Evolutionary conservation across 1,139 yeast species (phyloP).

Genomic region (Lodderomyces orthopsilosis): DNA sequence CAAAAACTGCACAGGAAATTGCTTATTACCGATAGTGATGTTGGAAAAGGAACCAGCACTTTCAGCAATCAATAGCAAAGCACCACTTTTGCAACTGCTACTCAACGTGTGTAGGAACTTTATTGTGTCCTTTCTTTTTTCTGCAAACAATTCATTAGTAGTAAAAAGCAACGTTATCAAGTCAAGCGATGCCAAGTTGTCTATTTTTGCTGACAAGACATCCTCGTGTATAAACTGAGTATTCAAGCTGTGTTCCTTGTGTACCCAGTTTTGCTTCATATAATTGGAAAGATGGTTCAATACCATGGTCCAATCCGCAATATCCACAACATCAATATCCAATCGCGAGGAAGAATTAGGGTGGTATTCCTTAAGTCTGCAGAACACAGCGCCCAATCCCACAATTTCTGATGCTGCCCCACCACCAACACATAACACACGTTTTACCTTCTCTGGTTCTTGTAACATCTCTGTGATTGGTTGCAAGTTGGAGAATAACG

Average conservation of each 20-base stretch:
- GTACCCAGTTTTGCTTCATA: constrained; percentile 53
- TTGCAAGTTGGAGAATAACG: constrained; percentile 54
- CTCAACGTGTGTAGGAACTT: constrained; percentile 54
- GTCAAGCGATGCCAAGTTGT: constrained; percentile 22
- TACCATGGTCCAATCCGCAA: constrained; percentile 72
- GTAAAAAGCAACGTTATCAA: constrained; percentile 77
- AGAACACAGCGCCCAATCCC: constrained; percentile 62
- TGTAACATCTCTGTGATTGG: constrained; percentile 39
- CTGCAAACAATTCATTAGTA: constrained; percentile 79
- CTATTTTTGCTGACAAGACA: constrained; percentile 25
- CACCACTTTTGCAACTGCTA: constrained; percentile 48
- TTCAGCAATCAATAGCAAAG: constrained; percentile 68
- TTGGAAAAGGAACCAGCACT: constrained; percentile 91
- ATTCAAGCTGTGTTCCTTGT: constrained; percentile 34
- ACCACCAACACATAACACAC: constrained; percentile 72
- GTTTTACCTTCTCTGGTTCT: constrained; percentile 26
- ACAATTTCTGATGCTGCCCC: constrained; percentile 87
- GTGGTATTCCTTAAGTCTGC: constrained; percentile 43
- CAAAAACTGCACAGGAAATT: constrained; percentile 78
- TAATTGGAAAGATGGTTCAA: constrained; percentile 41
- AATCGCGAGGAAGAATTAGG: constrained; percentile 34
- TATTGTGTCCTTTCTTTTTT: constrained; percentile 60
- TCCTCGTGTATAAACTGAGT: constrained; percentile 53
- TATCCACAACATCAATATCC: constrained; percentile 59
- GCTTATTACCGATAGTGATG: constrained; percentile 69